Evolutionary conservation across 2,329 filamentous ascomycete species (phyloP).

Genomic region (Aschersonia sp.): DNA sequence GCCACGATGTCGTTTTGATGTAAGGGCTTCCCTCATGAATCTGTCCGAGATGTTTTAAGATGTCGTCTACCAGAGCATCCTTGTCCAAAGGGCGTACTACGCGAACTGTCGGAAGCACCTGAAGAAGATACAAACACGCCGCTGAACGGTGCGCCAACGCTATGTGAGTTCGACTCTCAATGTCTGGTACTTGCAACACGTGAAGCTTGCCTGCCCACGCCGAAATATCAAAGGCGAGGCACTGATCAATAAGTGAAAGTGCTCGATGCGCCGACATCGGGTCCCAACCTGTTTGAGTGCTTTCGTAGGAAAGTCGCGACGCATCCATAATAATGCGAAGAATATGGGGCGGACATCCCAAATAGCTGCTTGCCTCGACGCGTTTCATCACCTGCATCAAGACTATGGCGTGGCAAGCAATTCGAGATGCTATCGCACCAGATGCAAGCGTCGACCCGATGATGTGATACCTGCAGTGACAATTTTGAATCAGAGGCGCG

Average conservation of each 20-base stretch:
- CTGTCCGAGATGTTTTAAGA: slow-evolving; percentile 32
- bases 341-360: slow-evolving; percentile 27
- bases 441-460: slow-evolving; percentile 22
- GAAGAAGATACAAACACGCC: slow-evolving; percentile 30
- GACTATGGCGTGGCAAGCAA: slow-evolving; percentile 23
- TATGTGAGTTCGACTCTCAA: slow-evolving; percentile 26
- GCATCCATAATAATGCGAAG: slow-evolving; percentile 29
- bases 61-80: slow-evolving; percentile 30
- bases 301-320: slow-evolving; percentile 27
- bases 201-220: slow-evolving; percentile 26
- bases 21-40: slow-evolving; percentile 33
- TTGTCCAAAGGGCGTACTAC: slow-evolving; percentile 23
- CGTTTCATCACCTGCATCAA: slow-evolving; percentile 24
- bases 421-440: slow-evolving; percentile 20
- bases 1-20: slow-evolving; percentile 47
- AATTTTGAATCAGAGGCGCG: too few relatives aligned
- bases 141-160: slow-evolving; percentile 31
- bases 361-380: slow-evolving; percentile 25
- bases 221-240: slow-evolving; percentile 25
- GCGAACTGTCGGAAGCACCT: slow-evolving; percentile 23
- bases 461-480: slow-evolving; percentile 22
- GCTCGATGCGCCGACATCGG: slow-evolving; percentile 19
- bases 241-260: slow-evolving; percentile 24
- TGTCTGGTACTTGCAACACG: slow-evolving; percentile 19
- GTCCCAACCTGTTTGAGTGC: slow-evolving; percentile 15